Base-by-base conservation (phyloP, 495 filamentous ascomycete species). In the Aspergillus sclerotioniger region DNA sequence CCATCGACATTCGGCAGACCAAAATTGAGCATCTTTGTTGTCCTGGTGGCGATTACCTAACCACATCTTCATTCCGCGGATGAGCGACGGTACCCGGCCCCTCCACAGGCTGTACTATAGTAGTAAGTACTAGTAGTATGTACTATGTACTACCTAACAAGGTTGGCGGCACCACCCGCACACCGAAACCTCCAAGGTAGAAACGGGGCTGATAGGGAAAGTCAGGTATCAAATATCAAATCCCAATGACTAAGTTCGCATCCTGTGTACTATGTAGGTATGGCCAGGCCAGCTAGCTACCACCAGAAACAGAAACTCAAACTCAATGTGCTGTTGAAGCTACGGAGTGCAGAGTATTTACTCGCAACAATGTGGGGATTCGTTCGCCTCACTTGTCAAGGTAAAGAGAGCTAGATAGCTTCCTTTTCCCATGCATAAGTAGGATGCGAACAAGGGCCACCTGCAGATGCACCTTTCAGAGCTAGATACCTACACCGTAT, bases 121-220 rank as follows among this genome's bases (percentile, higher is more conserved):
- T n/a, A n/a, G n/a, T n/a, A n/a, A n/a, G n/a, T n/a, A n/a, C n/a
- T n/a, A n/a, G n/a, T n/a, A n/a, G n/a, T n/a, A n/a, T n/a, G n/a
- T n/a, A n/a, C n/a, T n/a, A n/a, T n/a, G n/a, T n/a, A n/a, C n/a
- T n/a, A n/a, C n/a, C n/a, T n/a, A 41, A 41, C 37, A 50, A 28
- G 47, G 31, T 32, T 50, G 47, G 29, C 47, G 47, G 47, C 25
- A 31, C 13, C 31, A 29, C 19, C 47, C 47, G 47, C 47, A 28
- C 47, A 50, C 47, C 47, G 28, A 50, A 15, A n/a, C 8, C 47
- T 21, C 33, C 3, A 37, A 15, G 25, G 25, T 46, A 46, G 25
- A n/a, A n/a, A 46, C 17, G 16, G 44, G 19, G 3, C 44, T 46
- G 16, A 10, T 10, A 17, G 13, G 44, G 17, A 46, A 8, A 21